Percentiles rank a stretch among this genome's conserved stretches.
Conservation (phyloP, 2,329 filamentous ascomycete genomes). For the Claviceps humidiphila region DNA sequence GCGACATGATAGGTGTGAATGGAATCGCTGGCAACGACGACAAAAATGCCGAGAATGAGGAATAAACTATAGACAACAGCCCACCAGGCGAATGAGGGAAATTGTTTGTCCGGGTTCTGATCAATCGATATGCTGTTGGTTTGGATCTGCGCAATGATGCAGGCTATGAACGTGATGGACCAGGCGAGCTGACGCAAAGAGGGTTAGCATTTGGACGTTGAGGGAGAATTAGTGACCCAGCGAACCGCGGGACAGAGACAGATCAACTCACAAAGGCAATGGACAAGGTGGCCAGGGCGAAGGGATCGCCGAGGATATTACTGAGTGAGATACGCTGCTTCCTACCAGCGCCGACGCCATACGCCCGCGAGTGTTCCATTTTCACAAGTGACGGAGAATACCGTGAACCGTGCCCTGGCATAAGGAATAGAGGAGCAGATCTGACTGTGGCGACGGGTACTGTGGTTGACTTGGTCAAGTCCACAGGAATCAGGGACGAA, state of each 20-base stretch:
- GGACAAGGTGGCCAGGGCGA: constrained; percentile 85
- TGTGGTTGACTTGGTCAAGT: neutral
- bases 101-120: constrained; percentile 25
- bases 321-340: constrained; percentile 56
- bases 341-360: constrained; percentile 36
- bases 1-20: constrained; percentile 85
- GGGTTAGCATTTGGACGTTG: neutral
- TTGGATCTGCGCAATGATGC: constrained; percentile 56
- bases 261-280: constrained; percentile 53
- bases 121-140: constrained; percentile 17
- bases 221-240: neutral
- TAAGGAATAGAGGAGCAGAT: constrained; percentile 30
- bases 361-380: constrained; percentile 59
- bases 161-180: constrained; percentile 82
- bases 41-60: constrained; percentile 63
- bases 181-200: constrained; percentile 59
- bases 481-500: neutral
- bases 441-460: neutral
- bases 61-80: constrained; percentile 74
- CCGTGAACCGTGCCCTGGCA: constrained; percentile 63
- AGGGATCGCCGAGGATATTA: constrained; percentile 92
- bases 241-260: neutral
- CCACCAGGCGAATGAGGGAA: constrained; percentile 91
- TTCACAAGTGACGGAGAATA: constrained; percentile 63
- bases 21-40: constrained; percentile 74